Evolutionary conservation across 2,329 filamentous ascomycete species (phyloP).

Genomic region (Furcasterigmium furcatum): DNA sequence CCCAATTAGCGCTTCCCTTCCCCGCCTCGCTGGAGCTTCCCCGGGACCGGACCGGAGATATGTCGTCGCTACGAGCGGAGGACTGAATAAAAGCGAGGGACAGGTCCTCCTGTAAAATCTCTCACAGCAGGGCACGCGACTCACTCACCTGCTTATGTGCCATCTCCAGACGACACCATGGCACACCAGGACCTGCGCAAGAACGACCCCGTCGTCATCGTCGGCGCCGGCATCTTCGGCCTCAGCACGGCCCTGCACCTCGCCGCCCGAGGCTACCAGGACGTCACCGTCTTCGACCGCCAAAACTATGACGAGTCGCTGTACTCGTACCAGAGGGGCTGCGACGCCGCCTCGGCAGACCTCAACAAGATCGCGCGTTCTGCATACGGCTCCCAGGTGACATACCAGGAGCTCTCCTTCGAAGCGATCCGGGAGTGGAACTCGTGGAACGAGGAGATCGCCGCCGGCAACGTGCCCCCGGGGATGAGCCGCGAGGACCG

Average conservation of each 20-base stretch:
- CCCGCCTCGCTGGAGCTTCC: no score
- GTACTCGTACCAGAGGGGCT: constrained; percentile 30
- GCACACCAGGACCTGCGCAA: neutral
- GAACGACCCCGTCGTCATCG: constrained; percentile 11
- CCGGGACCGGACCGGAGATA: no score
- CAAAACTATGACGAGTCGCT: constrained; percentile 18
- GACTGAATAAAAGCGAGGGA: no score
- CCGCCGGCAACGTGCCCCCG: constrained; percentile 23
- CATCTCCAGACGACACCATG: no score
- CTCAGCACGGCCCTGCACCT: constrained; percentile 23
- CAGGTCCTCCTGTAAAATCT: no score
- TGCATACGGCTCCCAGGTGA: constrained; percentile 24
- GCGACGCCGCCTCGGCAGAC: constrained; percentile 13
- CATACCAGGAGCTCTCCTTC: constrained; percentile 41
- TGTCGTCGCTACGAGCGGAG: no score
- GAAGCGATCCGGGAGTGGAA: constrained; percentile 39
- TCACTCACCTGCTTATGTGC: no score
- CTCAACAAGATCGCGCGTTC: constrained; percentile 14
- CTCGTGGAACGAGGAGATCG: constrained; percentile 39
- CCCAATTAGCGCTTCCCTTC: no score
- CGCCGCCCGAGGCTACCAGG: constrained; percentile 35
- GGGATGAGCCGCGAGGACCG: constrained; percentile 30
- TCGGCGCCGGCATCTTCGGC: constrained; percentile 25
- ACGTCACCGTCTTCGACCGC: constrained; percentile 34
- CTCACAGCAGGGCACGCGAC: no score